These are phyloP conservation scores for Trifolium pratense DNA, from an alignment of 306 rosid genomes.

Conservation along the genomic window DNA sequence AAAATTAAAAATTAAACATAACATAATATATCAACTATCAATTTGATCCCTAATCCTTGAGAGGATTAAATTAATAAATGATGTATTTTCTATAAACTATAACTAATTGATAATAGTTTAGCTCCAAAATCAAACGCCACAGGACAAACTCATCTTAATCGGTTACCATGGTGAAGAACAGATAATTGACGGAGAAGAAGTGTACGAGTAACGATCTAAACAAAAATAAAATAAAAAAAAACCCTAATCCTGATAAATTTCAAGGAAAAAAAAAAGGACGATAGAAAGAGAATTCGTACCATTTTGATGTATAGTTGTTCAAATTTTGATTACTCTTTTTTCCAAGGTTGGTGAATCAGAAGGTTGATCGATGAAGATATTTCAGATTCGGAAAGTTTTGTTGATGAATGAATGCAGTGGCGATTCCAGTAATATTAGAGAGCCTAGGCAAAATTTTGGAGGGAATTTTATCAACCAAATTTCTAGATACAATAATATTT, in stretches of 20 bases:
- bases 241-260: constrained; percentile 1
- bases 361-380: neutral
- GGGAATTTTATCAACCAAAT: no score
- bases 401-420: no score
- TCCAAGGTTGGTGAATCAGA: neutral
- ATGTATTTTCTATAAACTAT: neutral
- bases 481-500: no score
- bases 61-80: neutral
- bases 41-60: neutral
- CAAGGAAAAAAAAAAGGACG: neutral
- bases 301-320: constrained; percentile 17
- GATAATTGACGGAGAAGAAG: neutral
- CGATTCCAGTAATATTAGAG: no score
- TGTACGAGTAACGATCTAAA: neutral
- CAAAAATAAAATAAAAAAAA: no score
- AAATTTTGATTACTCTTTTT: neutral
- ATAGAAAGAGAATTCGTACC: constrained; percentile 21
- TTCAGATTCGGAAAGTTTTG: neutral
- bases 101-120: neutral
- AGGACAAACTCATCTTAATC: neutral
- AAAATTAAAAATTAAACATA: constrained; percentile 9
- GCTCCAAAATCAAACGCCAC: constrained; percentile 11
- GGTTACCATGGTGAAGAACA: neutral
- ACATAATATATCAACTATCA: neutral
- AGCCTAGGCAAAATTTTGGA: no score